Base-by-base conservation (phyloP, 305 asterid genomes). In the Ilex paraguariensis region DNA sequence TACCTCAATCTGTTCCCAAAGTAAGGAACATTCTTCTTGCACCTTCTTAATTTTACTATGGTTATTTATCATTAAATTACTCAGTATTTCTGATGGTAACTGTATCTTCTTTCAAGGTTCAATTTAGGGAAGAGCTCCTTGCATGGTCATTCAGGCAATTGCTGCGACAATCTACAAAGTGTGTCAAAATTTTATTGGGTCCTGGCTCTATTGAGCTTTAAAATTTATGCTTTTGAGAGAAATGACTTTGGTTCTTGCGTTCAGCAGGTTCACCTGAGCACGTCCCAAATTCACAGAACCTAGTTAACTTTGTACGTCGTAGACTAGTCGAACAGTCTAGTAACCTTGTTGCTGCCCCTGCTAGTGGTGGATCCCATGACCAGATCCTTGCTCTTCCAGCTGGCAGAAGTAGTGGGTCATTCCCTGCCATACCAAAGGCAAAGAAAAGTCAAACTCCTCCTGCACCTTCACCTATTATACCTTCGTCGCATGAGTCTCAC, bases 391-490 rank as follows among this genome's bases (percentile, higher is more conserved):
- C 79, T 74, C 73, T 82, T 67, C 91, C 88, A 48, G 79, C 75
- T 61, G 59, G 73, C 67, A 82, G 89, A 75, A 86, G 95, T 54
- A 88, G 97, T 58, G 96, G 97, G 10, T 84, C 97, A n/a, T 88
- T 86, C 70, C 84, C 88, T 54, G 96, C 85, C 16, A 57, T 81
- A 45, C 82, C 88, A 10, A 71, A 54, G n/a, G 63, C 12, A 59
- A 76, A 72, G 61, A 67, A 66, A 64, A 8, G 30, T 4, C n/a
- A 31, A 39, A 55, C 78, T 54, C 76, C 83, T 61, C 78, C 82
- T 50, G 28, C 40, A 7, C 72, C 77, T 51, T 21, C 80, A 16
- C 57, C 77, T 2, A 32, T 72, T 40, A 33, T 60, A 2, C 66
- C 40, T 53, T 75, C 61, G 56, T 71, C 64, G 56, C 64, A 68